phyloP scores from a whole-genome alignment of 1,284 basidiomycete genomes.

The Ceratobasidium sp. region DNA sequence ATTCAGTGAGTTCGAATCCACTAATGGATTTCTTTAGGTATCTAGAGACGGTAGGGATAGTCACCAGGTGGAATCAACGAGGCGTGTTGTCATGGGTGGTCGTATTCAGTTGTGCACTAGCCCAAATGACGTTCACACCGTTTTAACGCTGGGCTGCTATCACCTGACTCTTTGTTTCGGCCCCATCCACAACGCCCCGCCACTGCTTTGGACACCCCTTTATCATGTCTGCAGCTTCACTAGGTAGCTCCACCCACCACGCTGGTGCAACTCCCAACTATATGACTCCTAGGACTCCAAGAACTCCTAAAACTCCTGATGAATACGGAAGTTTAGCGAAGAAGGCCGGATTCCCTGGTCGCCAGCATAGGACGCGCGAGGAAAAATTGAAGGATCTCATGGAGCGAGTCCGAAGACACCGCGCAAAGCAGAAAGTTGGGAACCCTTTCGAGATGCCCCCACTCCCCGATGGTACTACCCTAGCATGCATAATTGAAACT shows the following conservation, averaged over 20 bases:
- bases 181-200: slow-evolving; percentile 1
- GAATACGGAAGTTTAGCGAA: slow-evolving; percentile 8
- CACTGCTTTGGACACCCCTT: not conserved
- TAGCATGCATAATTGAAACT: not conserved
- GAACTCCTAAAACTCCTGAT: slow-evolving; percentile 38
- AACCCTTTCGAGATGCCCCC: slow-evolving; percentile 19
- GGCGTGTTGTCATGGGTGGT: slow-evolving; percentile 7
- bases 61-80: slow-evolving; percentile 9
- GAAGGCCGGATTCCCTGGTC: slow-evolving; percentile 13
- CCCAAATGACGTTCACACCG: slow-evolving; percentile 17
- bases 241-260: not conserved
- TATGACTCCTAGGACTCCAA: slow-evolving; percentile 38
- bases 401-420: not conserved
- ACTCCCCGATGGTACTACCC: not conserved
- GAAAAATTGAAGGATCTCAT: slow-evolving; percentile 10
- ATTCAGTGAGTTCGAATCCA: not conserved
- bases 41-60: not conserved
- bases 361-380: slow-evolving; percentile 4
- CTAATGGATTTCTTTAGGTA: not conserved
- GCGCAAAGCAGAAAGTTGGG: slow-evolving; percentile 7
- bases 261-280: slow-evolving; percentile 9
- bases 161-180: slow-evolving; percentile 2
- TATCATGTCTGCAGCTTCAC: not conserved
- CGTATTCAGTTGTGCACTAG: not conserved
- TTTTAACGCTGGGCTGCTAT: slow-evolving; percentile 10